Base-by-base conservation (phyloP, 179 eudicot genomes). In the Sideroxylon spinosum region DNA sequence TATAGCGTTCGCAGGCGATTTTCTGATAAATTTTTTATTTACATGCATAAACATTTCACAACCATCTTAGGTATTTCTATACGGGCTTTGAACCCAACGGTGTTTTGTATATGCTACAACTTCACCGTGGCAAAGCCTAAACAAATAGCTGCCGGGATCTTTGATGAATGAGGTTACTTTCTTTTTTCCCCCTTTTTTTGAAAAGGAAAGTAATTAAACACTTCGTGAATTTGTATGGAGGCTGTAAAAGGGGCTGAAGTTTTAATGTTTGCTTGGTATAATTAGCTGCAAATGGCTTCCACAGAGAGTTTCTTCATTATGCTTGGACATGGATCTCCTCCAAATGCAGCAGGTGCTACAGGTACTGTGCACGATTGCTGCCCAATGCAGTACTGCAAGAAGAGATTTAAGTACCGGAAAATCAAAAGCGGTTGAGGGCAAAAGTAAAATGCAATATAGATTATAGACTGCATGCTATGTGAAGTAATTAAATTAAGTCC, bases 261-360 rank as follows among this genome's bases (percentile, higher is more conserved):
- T 55, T 37, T 3, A 0, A 48, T 76, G 2, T 7, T n/a, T 71
- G 60, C 48, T 10, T 44, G 13, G 22, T 75, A 65, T 10, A 28
- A 26, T 88, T 79, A 96, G 80, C 92, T 92, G 89, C 99, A 96
- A 57, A 96, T 82, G 37, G 90, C 99, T 85, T 96, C 99, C 9
- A 94, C 99, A 7, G 98, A 80, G 37, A 96, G 95, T 75, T 90
- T 96, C 88, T 96, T 96, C 99, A 92, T 91, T 32, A 94, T 74
- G 78, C 81, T 92, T 19, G 97, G 93, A 79, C 99, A 96, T 16
- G 99, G 99, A 83, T 96, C 99, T 60, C 97, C 98, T 76, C 99
- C 99, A 72, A 92, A 96, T 61, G 85, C 81, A 78, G 84, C 89
- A 13, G 99, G 97, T 46, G 87, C 87, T 59, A 96, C 90, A 4